A percentile compares a stretch with the other conserved stretches of the same genome.
Conservation (phyloP, 1,284 basidiomycete genomes). For the Ceratobasidium sp. region DNA sequence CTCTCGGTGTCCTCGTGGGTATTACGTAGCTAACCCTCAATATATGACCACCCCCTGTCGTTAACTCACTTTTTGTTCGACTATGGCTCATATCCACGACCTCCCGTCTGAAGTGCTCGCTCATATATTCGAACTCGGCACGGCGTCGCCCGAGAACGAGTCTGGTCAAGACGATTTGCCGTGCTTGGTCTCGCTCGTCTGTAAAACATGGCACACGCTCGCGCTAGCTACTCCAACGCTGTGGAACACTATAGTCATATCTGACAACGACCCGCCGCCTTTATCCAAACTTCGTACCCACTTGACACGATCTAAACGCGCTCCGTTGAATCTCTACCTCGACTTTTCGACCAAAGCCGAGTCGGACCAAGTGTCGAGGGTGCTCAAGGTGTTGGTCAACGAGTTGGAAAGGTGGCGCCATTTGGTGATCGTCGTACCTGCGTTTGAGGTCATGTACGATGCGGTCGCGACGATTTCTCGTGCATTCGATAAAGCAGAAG, state of each 20-base stretch:
- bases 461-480: constrained; percentile 18
- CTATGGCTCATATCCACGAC: constrained; percentile 12
- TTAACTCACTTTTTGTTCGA: constrained; percentile 19
- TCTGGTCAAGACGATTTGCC: constrained; percentile 38
- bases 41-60: constrained; percentile 7
- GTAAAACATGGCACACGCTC: constrained; percentile 39
- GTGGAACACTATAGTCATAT: constrained; percentile 37
- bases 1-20: constrained; percentile 6
- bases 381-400: not conserved
- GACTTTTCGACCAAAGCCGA: constrained; percentile 39
- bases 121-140: constrained; percentile 39
- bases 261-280: not conserved
- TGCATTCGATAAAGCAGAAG: not conserved
- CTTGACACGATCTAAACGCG: constrained; percentile 29
- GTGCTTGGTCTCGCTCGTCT: constrained; percentile 28
- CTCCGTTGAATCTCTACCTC: constrained; percentile 38
- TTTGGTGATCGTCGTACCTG: constrained; percentile 26
- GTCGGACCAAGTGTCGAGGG: constrained; percentile 5
- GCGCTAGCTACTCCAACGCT: constrained; percentile 34
- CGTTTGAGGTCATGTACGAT: constrained; percentile 38
- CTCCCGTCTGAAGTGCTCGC: constrained; percentile 39
- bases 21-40: constrained; percentile 5
- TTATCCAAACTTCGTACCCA: constrained; percentile 23
- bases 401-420: constrained; percentile 37
- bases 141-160: constrained; percentile 42